A percentile compares a stretch with the other conserved stretches of the same genome.
Conservation (phyloP, 73 alveolate species). For the Tetrahymena elliotti region DNA sequence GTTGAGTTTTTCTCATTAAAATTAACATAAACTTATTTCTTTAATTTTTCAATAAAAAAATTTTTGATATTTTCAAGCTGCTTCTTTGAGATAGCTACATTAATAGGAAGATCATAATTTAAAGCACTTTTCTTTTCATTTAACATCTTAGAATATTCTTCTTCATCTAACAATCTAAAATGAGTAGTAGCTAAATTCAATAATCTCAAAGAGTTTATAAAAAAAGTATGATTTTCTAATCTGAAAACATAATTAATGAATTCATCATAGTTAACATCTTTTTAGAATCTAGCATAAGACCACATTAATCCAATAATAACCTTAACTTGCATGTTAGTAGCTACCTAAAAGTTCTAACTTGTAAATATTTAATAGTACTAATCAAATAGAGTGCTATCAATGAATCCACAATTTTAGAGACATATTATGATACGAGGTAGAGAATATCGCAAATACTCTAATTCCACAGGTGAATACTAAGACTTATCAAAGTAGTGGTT, state of each 20-base stretch:
- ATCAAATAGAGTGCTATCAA: not conserved
- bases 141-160: not conserved
- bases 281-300: not conserved
- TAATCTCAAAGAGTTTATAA: not conserved
- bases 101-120: not conserved
- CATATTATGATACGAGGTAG: not conserved
- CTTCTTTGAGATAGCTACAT: not conserved
- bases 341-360: not conserved
- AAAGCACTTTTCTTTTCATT: not conserved
- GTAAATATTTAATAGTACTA: not conserved
- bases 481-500: not conserved
- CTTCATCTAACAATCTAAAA: not conserved
- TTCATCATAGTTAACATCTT: not conserved
- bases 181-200: not conserved
- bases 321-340: not conserved
- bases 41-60: not conserved
- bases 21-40: not conserved
- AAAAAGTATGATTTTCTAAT: not conserved
- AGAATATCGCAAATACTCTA: not conserved
- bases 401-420: not conserved
- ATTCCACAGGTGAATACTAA: not conserved
- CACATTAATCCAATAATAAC: not conserved
- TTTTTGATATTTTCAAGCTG: not conserved
- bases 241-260: not conserved
- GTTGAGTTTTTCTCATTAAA: not conserved